Conservation (phyloP, 2,329 filamentous ascomycete genomes). For the Drechslerella dactyloides region DNA sequence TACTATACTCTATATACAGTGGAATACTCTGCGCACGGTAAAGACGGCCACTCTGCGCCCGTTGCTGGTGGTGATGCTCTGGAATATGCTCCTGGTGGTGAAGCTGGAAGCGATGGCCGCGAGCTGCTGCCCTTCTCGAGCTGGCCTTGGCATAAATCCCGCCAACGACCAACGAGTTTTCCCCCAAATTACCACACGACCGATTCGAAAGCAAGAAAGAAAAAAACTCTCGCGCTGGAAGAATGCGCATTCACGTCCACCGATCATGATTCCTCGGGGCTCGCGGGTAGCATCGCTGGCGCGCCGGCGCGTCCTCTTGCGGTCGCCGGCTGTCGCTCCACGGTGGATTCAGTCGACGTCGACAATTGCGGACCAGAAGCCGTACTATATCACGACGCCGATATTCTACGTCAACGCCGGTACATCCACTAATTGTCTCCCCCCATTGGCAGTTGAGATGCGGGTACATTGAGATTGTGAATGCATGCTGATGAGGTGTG, state of each 20-base stretch:
- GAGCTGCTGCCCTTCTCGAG: not conserved
- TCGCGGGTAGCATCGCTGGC: conserved; percentile 1
- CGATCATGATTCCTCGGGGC: conserved; percentile 18
- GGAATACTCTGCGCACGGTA: too few relatives aligned
- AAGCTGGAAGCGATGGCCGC: conserved; percentile 6
- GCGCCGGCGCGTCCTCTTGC: conserved; percentile 6
- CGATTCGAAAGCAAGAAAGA: not conserved
- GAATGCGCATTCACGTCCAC: conserved; percentile 23
- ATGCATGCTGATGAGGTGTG: conserved; percentile 3
- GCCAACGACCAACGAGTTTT: conserved; percentile 11
- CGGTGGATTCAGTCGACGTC: conserved; percentile 25
- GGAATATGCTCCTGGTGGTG: too few relatives aligned
- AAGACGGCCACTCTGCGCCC: too few relatives aligned
- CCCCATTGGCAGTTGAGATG: too few relatives aligned
- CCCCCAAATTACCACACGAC: not conserved
- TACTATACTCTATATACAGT: not conserved
- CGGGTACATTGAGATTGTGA: too few relatives aligned
- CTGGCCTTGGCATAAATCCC: conserved; percentile 5
- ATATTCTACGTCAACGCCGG: conserved; percentile 99
- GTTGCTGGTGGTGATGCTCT: too few relatives aligned
- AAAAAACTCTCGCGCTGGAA: conserved; percentile 21
- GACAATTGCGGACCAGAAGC: conserved; percentile 65
- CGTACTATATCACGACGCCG: conserved; percentile 92
- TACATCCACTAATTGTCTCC: conserved; percentile 61
- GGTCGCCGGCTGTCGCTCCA: not conserved